Evolutionary conservation across 352 stramenopile species (phyloP), one percentile per base, ranked within the genome.

Genomic region (Thraustochytrium striatum): DNA sequence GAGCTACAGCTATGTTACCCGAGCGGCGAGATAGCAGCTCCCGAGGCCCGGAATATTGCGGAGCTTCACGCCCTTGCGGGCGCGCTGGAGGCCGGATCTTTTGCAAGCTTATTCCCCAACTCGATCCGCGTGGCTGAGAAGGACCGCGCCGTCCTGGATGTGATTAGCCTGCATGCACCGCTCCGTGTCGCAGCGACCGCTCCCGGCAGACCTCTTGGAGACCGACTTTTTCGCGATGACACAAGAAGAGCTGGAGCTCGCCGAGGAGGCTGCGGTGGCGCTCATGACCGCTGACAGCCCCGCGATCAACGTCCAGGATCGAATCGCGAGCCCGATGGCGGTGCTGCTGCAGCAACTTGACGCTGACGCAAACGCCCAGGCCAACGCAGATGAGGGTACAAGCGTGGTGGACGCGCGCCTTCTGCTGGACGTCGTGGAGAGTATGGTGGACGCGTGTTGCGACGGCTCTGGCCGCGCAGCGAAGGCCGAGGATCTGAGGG

Each of bases 351-450:
- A n/a, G 9, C 59, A 70, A 70, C 30, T 70, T 47, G 39, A 5
- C 13, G 39, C 39, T 13, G 39, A 13, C 39, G 39, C 39, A 5
- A 47, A 13, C 39, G 39, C 5, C 39, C 39, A 47, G 13, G 39
- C 5, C n/a, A n/a, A 47, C 13, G 39, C 59, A 13, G 35, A 61
- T n/a, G 55, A 35, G 25, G 59, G n/a, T 9, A 38, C 33, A 13
- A 47, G 5, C 5, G 5, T 38, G 5, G 38, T 75, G 16, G 65
- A 75, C 36, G 30, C 65, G 8, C 65, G 65, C 0, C 21, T 75
- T 21, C 65, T 75, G 9, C 30, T 75, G 25, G 65, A 75, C 25
- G 65, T 38, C 13, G 39, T 75, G 32, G 65, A 75, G 9, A 43
- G 30, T 8, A 25, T 75, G 13, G 65, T 75, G 33, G 59, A 70